Conservation (phyloP, 1,284 basidiomycete species). For the Coniferiporia sulphurascens region DNA sequence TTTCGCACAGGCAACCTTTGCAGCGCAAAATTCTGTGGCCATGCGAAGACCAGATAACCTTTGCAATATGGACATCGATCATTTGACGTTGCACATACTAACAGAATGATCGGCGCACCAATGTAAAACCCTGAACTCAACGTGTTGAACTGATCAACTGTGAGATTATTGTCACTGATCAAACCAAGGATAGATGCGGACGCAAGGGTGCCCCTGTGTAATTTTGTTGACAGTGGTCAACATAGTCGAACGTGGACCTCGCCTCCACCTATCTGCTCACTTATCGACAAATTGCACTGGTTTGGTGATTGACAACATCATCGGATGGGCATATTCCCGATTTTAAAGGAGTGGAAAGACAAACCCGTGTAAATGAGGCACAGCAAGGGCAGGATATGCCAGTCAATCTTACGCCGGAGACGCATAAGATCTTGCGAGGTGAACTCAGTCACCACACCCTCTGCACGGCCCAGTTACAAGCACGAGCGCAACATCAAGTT, state of each 20-base stretch:
- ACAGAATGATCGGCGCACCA: slow-evolving; percentile 18
- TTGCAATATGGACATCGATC: neutral
- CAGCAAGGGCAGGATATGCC: slow-evolving; percentile 25
- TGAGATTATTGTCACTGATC: slow-evolving; percentile 24
- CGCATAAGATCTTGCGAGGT: slow-evolving; percentile 19
- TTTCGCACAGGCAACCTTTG: slow-evolving; percentile 29
- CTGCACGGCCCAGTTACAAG: slow-evolving; percentile 21
- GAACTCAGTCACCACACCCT: slow-evolving; percentile 15
- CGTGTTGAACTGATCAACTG: slow-evolving; percentile 26
- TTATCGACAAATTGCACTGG: slow-evolving; percentile 28
- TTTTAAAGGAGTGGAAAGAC: slow-evolving; percentile 9
- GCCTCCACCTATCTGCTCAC: slow-evolving; percentile 11
- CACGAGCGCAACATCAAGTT: slow-evolving; percentile 23
- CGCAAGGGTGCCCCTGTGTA: slow-evolving; percentile 22
- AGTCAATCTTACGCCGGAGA: slow-evolving; percentile 26
- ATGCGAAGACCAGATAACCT: slow-evolving; percentile 29
- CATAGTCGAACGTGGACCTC: neutral
- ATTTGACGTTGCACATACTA: too few species aligned
- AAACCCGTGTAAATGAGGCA: slow-evolving; percentile 26
- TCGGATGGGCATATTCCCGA: neutral
- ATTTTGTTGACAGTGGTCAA: neutral
- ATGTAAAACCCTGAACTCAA: slow-evolving; percentile 31
- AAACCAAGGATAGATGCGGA: slow-evolving; percentile 27
- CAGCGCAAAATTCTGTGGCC: slow-evolving; percentile 27
- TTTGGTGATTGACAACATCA: neutral